phyloP scores from a whole-genome alignment of 2,329 filamentous ascomycete genomes.

The Colletotrichum ledebouriae region DNA sequence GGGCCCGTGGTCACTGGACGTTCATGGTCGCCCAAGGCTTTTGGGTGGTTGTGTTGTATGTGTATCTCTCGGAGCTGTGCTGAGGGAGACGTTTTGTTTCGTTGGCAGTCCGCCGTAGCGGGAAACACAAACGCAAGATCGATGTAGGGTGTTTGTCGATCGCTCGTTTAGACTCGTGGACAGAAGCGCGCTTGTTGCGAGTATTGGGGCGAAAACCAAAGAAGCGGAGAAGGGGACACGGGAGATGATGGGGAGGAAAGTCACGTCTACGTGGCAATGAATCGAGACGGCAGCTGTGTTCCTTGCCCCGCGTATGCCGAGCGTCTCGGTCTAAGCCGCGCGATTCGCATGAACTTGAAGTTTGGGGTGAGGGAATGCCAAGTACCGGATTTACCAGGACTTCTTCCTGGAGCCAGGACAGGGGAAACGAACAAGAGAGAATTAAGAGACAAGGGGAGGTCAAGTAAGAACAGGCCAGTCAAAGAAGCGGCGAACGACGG shows the following conservation, averaged over 20 bases:
- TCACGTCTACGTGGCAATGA: conserved; percentile 15
- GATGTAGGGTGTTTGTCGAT: conserved; percentile 36
- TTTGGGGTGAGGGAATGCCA: conserved; percentile 11
- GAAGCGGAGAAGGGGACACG: conserved; percentile 17
- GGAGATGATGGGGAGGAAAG: conserved; percentile 5
- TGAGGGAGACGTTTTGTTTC: conserved; percentile 31
- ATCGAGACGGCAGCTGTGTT: neutral
- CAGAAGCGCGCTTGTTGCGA: conserved; percentile 28
- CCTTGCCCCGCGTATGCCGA: neutral
- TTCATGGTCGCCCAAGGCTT: conserved; percentile 28
- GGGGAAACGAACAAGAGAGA: conserved; percentile 18
- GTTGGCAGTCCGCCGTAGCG: neutral
- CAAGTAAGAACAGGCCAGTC: neutral
- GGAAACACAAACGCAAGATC: conserved; percentile 25
- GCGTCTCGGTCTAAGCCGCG: conserved; percentile 9
- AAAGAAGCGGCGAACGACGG: neutral
- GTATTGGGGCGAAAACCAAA: conserved; percentile 21
- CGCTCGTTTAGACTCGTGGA: conserved; percentile 17
- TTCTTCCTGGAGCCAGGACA: conserved; percentile 29
- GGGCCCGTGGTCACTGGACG: conserved; percentile 17
- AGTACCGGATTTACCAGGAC: neutral
- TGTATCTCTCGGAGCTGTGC: neutral
- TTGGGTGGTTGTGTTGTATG: neutral
- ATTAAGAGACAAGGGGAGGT: conserved; percentile 12
- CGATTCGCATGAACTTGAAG: conserved; percentile 26